Evolutionary conservation across 257 asterid genomes (phyloP).

Genomic region (Jacaranda copaia): DNA sequence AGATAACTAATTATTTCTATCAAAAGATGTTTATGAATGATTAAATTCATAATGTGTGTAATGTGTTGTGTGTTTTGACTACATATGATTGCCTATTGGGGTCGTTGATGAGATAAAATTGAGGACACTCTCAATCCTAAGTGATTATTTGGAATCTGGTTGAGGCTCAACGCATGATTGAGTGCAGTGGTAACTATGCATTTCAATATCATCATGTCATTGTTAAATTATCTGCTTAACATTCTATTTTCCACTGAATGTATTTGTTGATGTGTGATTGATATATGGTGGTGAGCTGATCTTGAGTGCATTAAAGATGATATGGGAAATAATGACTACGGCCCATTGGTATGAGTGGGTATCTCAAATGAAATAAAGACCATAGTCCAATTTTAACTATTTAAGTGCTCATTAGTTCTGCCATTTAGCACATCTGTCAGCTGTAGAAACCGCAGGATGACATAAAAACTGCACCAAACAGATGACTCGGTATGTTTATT

Average conservation of each 20-base stretch:
- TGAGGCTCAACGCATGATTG: constrained; percentile 13
- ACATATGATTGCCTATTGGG: constrained; percentile 22
- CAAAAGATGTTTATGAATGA: constrained; percentile 18
- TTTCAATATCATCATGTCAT: not conserved
- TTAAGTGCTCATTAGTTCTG: not conserved
- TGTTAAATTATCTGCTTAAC: not conserved
- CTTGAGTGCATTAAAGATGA: constrained; percentile 1
- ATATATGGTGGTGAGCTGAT: constrained; percentile 14
- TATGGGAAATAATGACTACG: constrained; percentile 1
- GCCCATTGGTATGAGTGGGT: not conserved
- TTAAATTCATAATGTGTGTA: not conserved
- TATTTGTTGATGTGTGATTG: not conserved
- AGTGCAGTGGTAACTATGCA: constrained; percentile 6
- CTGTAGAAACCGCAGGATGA: constrained; percentile 2
- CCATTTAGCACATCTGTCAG: not conserved
- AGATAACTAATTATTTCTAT: not conserved
- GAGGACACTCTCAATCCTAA: constrained; percentile 11
- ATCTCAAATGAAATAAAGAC: constrained; percentile 14
- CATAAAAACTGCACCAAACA: not conserved
- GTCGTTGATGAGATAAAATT: not conserved
- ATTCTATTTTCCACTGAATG: constrained; percentile 13
- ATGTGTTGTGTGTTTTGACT: not conserved
- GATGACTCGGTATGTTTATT: not conserved
- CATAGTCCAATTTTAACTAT: constrained; percentile 4
- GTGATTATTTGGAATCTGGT: constrained; percentile 4